These are phyloP conservation scores for Kodamaea alishanica DNA, from an alignment of 1,139 yeast species.

Conservation along the genomic window DNA sequence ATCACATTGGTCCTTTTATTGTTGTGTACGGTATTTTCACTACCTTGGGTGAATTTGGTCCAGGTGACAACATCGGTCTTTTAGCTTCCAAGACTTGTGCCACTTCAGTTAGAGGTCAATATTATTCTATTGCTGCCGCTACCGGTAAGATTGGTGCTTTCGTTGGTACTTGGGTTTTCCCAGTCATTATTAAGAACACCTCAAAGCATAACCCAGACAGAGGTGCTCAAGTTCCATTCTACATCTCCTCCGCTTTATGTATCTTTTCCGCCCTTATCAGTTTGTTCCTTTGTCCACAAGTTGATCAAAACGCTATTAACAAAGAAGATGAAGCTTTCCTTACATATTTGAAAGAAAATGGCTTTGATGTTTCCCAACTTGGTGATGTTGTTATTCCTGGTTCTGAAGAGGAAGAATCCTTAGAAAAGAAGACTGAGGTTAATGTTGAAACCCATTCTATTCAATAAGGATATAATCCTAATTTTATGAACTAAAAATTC, in stretches of 20 bases:
- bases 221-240: conserved; percentile 75
- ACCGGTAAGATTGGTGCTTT: conserved; percentile 89
- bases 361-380: conserved; percentile 53
- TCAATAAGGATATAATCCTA: neutral
- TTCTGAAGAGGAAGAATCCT: conserved; percentile 2
- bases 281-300: conserved; percentile 68
- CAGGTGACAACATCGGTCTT: conserved; percentile 88
- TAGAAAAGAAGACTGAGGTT: conserved; percentile 5
- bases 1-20: conserved; percentile 71
- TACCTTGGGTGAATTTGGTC: conserved; percentile 89
- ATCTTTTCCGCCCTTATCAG: conserved; percentile 67
- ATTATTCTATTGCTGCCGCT: conserved; percentile 90
- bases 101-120: conserved; percentile 85
- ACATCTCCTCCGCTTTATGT: conserved; percentile 75
- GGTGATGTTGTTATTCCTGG: conserved; percentile 26
- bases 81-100: conserved; percentile 85
- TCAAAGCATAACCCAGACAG: conserved; percentile 41
- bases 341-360: conserved; percentile 56
- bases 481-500: neutral
- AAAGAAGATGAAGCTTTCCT: conserved; percentile 72
- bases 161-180: conserved; percentile 86
- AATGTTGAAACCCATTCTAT: conserved; percentile 3
- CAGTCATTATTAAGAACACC: conserved; percentile 51
- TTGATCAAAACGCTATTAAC: conserved; percentile 78
- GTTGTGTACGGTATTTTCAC: conserved; percentile 85